Percentiles rank a stretch among this genome's conserved stretches.
Conservation (phyloP, 2,329 filamentous ascomycete genomes). For the Aspergillus versicolor region DNA sequence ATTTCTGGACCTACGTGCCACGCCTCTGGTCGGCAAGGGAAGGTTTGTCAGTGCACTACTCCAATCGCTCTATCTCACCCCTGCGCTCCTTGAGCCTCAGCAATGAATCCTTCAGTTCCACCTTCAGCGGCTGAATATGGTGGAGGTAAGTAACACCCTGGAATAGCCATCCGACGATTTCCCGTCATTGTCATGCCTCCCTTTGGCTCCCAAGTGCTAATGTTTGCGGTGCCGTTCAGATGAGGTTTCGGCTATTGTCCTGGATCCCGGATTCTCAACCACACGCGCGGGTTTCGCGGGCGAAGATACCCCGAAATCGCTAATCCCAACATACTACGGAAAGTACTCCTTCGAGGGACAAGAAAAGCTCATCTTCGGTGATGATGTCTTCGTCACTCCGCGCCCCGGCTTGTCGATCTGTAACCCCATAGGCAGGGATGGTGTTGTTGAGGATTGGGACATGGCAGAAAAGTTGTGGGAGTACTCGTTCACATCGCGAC, state of each 20-base stretch:
- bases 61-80: not conserved
- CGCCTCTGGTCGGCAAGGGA: not conserved
- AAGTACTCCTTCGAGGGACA: constrained; percentile 53
- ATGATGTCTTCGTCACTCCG: constrained; percentile 81
- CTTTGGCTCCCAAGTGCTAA: constrained; percentile 4
- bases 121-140: constrained; percentile 50
- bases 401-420: constrained; percentile 75
- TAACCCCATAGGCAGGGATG: constrained; percentile 88
- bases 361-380: constrained; percentile 72
- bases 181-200: not conserved
- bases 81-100: constrained; percentile 5
- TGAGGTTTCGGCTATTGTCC: constrained; percentile 94
- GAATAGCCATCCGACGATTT: constrained; percentile 9
- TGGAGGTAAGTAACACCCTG: constrained; percentile 42
- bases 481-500: constrained; percentile 80
- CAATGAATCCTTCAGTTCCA: constrained; percentile 45
- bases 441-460: constrained; percentile 95
- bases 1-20: not conserved
- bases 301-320: constrained; percentile 93
- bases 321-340: constrained; percentile 89
- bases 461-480: constrained; percentile 87
- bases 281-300: constrained; percentile 95
- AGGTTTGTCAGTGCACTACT: not conserved
- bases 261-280: constrained; percentile 89
- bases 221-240: constrained; percentile 55